phyloP scores from a whole-genome alignment of 2,329 filamentous ascomycete genomes.

The Aureobasidium subglaciale region DNA sequence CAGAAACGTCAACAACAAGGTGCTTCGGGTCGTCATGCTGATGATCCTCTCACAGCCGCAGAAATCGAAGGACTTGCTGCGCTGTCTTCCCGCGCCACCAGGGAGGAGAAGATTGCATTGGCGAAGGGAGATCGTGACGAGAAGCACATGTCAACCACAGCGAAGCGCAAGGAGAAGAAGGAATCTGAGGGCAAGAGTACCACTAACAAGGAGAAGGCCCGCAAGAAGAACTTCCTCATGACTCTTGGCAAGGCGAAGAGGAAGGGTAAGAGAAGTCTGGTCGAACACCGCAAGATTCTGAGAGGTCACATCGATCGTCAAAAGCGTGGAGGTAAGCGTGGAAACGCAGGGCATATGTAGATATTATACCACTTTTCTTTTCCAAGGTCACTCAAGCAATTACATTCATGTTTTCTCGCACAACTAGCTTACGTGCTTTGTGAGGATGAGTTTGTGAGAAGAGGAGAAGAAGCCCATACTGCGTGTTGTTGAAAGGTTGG shows the following conservation, averaged over 20 bases:
- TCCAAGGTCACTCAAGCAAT: too few relatives aligned
- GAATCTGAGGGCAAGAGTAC: constrained; percentile 85
- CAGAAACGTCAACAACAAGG: constrained; percentile 32
- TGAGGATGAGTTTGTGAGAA: too few relatives aligned
- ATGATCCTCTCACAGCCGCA: constrained; percentile 83
- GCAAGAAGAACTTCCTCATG: constrained; percentile 99
- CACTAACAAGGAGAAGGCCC: constrained; percentile 92
- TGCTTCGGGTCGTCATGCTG: constrained; percentile 56
- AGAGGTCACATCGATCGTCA: constrained; percentile 74
- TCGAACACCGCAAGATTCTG: constrained; percentile 73
- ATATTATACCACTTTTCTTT: neutral
- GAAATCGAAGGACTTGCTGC: constrained; percentile 83
- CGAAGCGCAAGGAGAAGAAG: constrained; percentile 81
- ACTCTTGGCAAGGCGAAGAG: constrained; percentile 90
- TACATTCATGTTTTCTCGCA: too few relatives aligned
- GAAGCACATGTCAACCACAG: constrained; percentile 72
- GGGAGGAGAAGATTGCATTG: constrained; percentile 79
- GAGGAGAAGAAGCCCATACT: too few relatives aligned
- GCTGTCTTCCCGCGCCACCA: constrained; percentile 72
- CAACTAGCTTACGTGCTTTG: too few relatives aligned
- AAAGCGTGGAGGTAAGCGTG: constrained; percentile 75
- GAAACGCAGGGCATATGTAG: constrained; percentile 50
- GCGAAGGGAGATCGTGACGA: constrained; percentile 71
- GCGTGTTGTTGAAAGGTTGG: too few relatives aligned
- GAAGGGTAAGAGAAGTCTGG: constrained; percentile 90